Conservation (phyloP, 192 early-diverging fungal genomes). For the Coemansia sp. region DNA sequence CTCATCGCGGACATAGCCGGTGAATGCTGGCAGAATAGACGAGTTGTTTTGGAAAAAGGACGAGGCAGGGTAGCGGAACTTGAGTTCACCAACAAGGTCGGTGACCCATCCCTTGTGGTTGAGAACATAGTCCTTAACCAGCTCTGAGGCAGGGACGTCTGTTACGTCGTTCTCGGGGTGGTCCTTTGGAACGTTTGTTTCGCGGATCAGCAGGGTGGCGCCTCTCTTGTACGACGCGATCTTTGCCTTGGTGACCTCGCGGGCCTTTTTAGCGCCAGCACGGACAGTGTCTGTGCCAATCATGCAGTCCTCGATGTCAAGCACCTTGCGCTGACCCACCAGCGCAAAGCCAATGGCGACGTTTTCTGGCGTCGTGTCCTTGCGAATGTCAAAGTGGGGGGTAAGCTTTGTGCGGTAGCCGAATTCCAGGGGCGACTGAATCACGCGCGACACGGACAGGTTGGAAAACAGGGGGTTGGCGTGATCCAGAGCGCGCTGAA, state of each 20-base stretch:
- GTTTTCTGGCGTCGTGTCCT: constrained; percentile 45
- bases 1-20: constrained; percentile 62
- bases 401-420: constrained; percentile 70
- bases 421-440: constrained; percentile 57
- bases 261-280: constrained; percentile 50
- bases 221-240: constrained; percentile 60
- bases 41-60: constrained; percentile 73
- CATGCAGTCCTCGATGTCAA: constrained; percentile 68
- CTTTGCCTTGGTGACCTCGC: constrained; percentile 50
- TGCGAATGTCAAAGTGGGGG: constrained; percentile 62
- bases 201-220: constrained; percentile 60
- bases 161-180: constrained; percentile 13
- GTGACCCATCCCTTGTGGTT: constrained; percentile 59
- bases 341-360: constrained; percentile 61
- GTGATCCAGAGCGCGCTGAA: constrained; percentile 56
- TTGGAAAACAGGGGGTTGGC: constrained; percentile 46
- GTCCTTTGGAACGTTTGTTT: constrained; percentile 53
- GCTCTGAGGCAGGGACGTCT: constrained; percentile 23
- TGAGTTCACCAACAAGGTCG: constrained; percentile 58
- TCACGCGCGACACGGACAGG: constrained; percentile 46
- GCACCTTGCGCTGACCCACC: constrained; percentile 58
- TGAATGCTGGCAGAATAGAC: constrained; percentile 63
- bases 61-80: constrained; percentile 64
- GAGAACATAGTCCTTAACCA: constrained; percentile 56
- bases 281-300: constrained; percentile 65